Evolutionary conservation across 352 stramenopile species (phyloP).

Genomic region (Aphanomyces invadans): DNA sequence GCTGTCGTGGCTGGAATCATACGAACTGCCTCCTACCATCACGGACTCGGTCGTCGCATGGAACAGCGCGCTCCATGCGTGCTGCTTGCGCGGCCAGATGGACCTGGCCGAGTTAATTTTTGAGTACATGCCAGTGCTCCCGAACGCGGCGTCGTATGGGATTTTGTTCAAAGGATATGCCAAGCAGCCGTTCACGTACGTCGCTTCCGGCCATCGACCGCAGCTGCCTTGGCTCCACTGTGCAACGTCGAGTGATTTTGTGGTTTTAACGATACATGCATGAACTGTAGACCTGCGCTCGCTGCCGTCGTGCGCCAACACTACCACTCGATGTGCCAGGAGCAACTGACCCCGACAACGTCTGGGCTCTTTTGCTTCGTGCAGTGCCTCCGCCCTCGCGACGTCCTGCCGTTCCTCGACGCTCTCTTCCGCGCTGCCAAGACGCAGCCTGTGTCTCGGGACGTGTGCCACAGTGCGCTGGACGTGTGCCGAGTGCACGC

Average conservation of each 20-base stretch:
- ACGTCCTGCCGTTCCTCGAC: background rate
- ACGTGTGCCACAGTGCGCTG: slow-evolving; percentile 4
- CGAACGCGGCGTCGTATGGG: background rate
- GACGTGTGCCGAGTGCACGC: slow-evolving; percentile 4
- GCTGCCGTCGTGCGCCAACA: background rate
- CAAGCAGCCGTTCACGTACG: background rate
- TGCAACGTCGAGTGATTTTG: too few species aligned
- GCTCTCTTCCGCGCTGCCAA: background rate
- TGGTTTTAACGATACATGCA: background rate
- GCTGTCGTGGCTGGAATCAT: background rate
- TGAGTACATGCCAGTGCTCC: background rate
- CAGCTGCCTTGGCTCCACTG: too few species aligned
- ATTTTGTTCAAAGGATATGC: background rate
- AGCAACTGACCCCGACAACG: background rate
- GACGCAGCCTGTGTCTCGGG: background rate
- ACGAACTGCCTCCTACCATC: background rate
- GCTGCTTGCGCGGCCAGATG: background rate
- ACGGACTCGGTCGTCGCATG: background rate
- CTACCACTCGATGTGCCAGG: background rate
- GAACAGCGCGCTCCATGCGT: background rate
- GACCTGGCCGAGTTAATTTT: background rate
- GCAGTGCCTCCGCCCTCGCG: background rate
- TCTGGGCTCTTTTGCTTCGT: slow-evolving; percentile 1
- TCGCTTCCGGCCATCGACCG: too few species aligned
- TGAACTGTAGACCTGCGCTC: background rate